These are phyloP conservation scores for Sporothrix brasiliensis DNA, from an alignment of 2,329 filamentous ascomycete species.

Conservation along the genomic window DNA sequence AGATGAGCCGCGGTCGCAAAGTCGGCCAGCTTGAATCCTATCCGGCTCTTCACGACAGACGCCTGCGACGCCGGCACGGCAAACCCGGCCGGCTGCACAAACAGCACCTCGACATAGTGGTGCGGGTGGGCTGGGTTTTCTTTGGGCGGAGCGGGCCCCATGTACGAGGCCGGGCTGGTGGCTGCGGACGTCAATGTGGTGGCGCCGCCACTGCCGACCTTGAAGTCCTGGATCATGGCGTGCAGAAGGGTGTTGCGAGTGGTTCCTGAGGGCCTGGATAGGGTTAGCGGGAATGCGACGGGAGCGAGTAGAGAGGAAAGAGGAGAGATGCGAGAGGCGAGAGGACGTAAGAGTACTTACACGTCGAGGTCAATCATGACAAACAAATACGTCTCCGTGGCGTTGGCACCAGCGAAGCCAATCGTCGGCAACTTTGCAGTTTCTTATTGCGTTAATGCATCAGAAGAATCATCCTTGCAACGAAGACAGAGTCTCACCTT, in stretches of 20 bases:
- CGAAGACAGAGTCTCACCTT: constrained; percentile 31
- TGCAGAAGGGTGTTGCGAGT: constrained; percentile 35
- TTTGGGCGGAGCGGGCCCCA: constrained; percentile 42
- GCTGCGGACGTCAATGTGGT: constrained; percentile 36
- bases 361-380: constrained; percentile 40
- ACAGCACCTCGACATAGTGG: constrained; percentile 47
- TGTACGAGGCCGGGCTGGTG: constrained; percentile 37
- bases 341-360: constrained; percentile 29
- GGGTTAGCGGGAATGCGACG: neutral
- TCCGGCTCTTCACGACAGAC: constrained; percentile 24
- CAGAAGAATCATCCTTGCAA: neutral
- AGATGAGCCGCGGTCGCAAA: constrained; percentile 31
- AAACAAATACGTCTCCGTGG: constrained; percentile 39
- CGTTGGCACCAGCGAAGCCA: constrained; percentile 34
- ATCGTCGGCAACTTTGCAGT: constrained; percentile 38
- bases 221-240: constrained; percentile 40
- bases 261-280: constrained; percentile 20
- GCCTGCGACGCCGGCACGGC: constrained; percentile 38
- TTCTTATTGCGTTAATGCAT: constrained; percentile 33
- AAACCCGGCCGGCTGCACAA: constrained; percentile 44
- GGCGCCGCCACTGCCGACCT: constrained; percentile 33
- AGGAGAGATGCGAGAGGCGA: neutral
- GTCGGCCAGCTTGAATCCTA: constrained; percentile 31
- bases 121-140: constrained; percentile 46
- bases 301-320: neutral